Evolutionary conservation across 257 asterid species (phyloP), one percentile per base, ranked within the genome.

Genomic region (Solanum virginianum): DNA sequence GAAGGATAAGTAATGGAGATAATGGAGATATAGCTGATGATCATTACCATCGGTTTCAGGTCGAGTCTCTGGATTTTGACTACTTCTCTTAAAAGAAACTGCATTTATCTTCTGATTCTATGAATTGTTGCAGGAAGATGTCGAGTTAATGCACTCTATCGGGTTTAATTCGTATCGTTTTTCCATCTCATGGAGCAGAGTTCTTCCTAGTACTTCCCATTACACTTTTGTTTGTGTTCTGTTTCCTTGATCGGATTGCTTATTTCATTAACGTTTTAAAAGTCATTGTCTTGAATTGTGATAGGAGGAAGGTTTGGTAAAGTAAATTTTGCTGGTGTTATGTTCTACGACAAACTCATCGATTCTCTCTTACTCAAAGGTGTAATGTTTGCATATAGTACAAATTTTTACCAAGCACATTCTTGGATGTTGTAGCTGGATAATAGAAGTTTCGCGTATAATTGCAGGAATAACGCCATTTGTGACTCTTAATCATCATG

Each of bases 171-270:
- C 96, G 54, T 95, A 94, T 81, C 93, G 97, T 18, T 84, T 95
- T 79, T 95, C 99, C 32, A 94, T 95, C 90, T 95, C 98, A 6
- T 94, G 98, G 98, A 88, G 94, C 81, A 90, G 98, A 90, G 57
- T 95, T 88, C 92, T 95, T 81, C 98, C 98, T 13, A 89, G 98
- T 95, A 90, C 41, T 82, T 60, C 14, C 16, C 62, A 2, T 69
- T 59, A 2, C 79, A 84, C 18, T 14, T 10, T 43, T 51, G 16
- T 8, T 29, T 24, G 13, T 4, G n/a, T 10, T 66, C 17, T 24
- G 47, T 87, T 85, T 36, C 74, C 81, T 54, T 36, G 8, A 15
- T 41, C 22, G 17, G 47, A 77, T 9, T 9, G 15, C 15, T 15
- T 75, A 74, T 43, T 74, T 3, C 7, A 41, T n/a, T 74, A 4